Percentiles rank a stretch among this genome's conserved stretches.
Evolutionary conservation across 139 green algal genomes (phyloP).

Genomic region (Chlorella sp.): DNA sequence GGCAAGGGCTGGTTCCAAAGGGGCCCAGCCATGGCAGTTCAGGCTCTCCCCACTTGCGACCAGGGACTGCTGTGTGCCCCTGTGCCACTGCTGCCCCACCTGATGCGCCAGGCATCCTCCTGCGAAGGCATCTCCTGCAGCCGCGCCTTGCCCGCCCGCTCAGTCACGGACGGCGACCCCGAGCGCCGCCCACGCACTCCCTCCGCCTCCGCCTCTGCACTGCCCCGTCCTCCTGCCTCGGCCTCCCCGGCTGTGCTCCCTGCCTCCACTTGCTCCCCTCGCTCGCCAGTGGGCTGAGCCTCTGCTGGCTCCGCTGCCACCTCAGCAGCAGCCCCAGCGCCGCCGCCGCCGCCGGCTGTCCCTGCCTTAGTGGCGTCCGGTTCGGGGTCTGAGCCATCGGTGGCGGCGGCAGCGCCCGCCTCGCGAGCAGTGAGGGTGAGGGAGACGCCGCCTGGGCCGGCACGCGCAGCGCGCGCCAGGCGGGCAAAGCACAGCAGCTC

Average conservation of each 20-base stretch:
- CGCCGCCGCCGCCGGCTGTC: not conserved
- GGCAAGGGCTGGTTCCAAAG: not conserved
- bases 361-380: not conserved
- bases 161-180: not conserved
- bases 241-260: no score
- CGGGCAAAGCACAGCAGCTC: conserved; percentile 16
- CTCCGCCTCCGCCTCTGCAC: not conserved
- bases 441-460: not conserved
- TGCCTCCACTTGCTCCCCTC: not conserved
- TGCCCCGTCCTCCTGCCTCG: no score
- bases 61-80: not conserved
- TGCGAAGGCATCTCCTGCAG: not conserved
- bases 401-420: not conserved
- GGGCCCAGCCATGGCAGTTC: no score
- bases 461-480: not conserved
- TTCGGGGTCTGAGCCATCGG: conserved; percentile 16
- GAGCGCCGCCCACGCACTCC: no score
- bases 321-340: not conserved
- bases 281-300: not conserved
- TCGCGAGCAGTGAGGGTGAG: not conserved
- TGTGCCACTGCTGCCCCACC: not conserved
- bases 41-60: not conserved
- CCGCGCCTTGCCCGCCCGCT: not conserved
- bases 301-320: not conserved
- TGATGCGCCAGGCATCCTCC: conserved; percentile 20